These are phyloP conservation scores for Chloris gayana DNA, from an alignment of 176 grass and related monocot species.

Conservation along the genomic window DNA sequence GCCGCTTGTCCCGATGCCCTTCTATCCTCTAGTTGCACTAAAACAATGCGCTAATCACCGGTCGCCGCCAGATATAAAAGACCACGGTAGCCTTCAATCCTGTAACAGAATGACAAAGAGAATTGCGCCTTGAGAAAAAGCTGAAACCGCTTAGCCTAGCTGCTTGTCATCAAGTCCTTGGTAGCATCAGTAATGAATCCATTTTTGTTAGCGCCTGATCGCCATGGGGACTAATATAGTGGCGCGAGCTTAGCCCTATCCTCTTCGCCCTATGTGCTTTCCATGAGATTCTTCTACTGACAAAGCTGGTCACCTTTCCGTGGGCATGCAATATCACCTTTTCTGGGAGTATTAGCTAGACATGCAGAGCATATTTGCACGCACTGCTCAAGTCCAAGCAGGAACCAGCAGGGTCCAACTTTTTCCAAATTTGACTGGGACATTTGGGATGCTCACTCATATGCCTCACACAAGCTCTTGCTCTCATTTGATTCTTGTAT, in stretches of 20 bases:
- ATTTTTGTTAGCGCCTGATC: constrained; percentile 39
- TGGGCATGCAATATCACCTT: constrained; percentile 2
- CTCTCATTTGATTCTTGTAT: constrained; percentile 24
- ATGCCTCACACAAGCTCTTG: constrained; percentile 44
- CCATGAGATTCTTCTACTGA: constrained; percentile 62
- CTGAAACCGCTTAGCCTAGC: constrained; percentile 51
- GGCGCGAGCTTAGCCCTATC: constrained; percentile 40
- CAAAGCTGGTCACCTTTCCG: constrained; percentile 31
- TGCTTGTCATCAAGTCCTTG: constrained; percentile 62
- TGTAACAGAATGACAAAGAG: constrained; percentile 45
- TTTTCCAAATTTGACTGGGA: constrained; percentile 46
- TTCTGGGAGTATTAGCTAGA: constrained; percentile 12
- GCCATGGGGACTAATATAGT: constrained; percentile 47
- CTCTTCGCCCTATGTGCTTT: constrained; percentile 55
- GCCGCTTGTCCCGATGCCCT: constrained; percentile 41
- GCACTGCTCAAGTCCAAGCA: constrained; percentile 40
- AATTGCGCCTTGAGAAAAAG: constrained; percentile 56
- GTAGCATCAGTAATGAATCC: constrained; percentile 34
- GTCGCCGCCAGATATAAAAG: constrained; percentile 42
- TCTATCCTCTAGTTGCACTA: constrained; percentile 43
- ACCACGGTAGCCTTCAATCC: constrained; percentile 22
- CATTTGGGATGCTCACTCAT: constrained; percentile 23
- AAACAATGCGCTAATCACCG: constrained; percentile 36
- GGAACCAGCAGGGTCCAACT: constrained; percentile 44
- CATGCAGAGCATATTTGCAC: constrained; percentile 19